These are phyloP conservation scores for Nepenthes alata DNA, from an alignment of 179 eudicot genomes.

Conservation along the genomic window DNA sequence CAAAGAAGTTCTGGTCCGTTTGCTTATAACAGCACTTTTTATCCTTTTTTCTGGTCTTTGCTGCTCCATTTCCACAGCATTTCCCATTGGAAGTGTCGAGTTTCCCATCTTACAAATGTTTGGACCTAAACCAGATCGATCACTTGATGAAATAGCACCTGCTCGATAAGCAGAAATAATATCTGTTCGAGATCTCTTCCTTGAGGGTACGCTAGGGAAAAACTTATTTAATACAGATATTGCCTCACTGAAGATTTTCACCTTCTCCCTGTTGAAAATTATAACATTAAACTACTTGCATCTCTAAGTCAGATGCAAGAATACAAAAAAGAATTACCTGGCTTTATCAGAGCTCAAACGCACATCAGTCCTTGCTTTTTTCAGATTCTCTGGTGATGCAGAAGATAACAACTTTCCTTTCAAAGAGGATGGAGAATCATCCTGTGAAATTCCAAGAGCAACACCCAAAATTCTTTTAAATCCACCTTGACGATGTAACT, in stretches of 20 bases:
- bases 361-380: conserved; percentile 34
- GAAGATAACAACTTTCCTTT: conserved; percentile 33
- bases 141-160: conserved; percentile 18
- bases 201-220: conserved; percentile 48
- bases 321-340: conserved; percentile 26
- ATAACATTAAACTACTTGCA: conserved; percentile 1
- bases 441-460: conserved; percentile 37
- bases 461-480: conserved; percentile 29
- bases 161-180: conserved; percentile 35
- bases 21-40: conserved; percentile 37
- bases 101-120: conserved; percentile 34
- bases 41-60: conserved; percentile 42
- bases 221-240: conserved; percentile 40
- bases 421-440: conserved; percentile 32
- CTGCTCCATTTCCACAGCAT: conserved; percentile 32
- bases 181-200: conserved; percentile 52
- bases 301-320: conserved; percentile 4
- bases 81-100: conserved; percentile 22
- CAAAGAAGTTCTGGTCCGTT: conserved; percentile 56
- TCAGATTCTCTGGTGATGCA: conserved; percentile 31
- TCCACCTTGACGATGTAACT: conserved; percentile 31
- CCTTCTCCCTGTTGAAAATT: conserved; percentile 36
- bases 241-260: conserved; percentile 36
- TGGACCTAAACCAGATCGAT: conserved; percentile 33
- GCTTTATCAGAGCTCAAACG: conserved; percentile 35